Percentiles rank a stretch among this genome's conserved stretches.
Evolutionary conservation across 2,329 filamentous ascomycete species (phyloP).

Genomic region (Lecanoromycetidae sp.): DNA sequence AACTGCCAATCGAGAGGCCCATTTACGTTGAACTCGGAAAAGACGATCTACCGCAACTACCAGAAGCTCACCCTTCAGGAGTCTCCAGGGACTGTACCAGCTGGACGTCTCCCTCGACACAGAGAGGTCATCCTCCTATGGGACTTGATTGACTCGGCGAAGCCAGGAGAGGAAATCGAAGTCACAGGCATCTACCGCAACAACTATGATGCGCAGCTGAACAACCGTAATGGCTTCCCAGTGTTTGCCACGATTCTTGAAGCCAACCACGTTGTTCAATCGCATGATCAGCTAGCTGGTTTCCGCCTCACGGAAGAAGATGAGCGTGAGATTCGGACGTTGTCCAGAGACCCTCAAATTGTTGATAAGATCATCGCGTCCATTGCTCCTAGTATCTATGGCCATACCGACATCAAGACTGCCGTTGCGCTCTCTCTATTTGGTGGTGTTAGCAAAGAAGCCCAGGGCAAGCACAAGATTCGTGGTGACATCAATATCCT

Average conservation of each 20-base stretch:
- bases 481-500: conserved; percentile 97
- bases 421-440: conserved; percentile 89
- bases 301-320: conserved; percentile 94
- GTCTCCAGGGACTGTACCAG: conserved; percentile 90
- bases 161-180: conserved; percentile 95
- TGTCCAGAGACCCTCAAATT: conserved; percentile 83
- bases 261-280: conserved; percentile 93
- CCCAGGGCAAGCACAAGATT: conserved; percentile 79
- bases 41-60: conserved; percentile 97
- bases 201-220: conserved; percentile 93
- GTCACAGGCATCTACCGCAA: conserved; percentile 95
- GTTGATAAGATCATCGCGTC: conserved; percentile 86
- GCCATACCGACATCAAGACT: conserved; percentile 93
- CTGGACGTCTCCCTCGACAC: conserved; percentile 83
- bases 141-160: conserved; percentile 92
- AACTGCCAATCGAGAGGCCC: conserved; percentile 91
- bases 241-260: conserved; percentile 97
- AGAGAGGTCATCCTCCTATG: conserved; percentile 91
- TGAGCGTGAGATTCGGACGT: conserved; percentile 73
- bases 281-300: conserved; percentile 91
- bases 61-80: conserved; percentile 96
- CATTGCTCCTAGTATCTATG: conserved; percentile 94
- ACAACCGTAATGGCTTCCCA: conserved; percentile 97
- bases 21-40: conserved; percentile 91
- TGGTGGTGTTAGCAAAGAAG: conserved; percentile 81